Evolutionary conservation across 768 basidiomycete genomes (phyloP).

Genomic region (Russula virescens): DNA sequence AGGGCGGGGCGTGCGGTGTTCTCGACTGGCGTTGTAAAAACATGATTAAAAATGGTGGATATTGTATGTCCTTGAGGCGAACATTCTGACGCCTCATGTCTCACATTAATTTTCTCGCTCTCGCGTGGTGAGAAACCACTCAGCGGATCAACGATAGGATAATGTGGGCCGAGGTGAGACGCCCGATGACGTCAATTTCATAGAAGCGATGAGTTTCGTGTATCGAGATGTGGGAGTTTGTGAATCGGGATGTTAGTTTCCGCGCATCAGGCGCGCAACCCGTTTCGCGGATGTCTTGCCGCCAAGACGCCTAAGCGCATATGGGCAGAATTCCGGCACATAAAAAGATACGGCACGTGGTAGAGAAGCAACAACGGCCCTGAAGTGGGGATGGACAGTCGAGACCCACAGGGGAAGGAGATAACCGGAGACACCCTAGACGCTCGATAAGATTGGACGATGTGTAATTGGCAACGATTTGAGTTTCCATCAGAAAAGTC

Average conservation of each 20-base stretch:
- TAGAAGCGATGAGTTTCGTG: not conserved
- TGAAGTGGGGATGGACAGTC: not conserved
- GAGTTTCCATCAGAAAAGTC: conserved; percentile 18
- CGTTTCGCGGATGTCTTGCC: not conserved
- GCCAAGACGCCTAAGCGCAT: not conserved
- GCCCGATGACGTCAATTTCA: conserved; percentile 13
- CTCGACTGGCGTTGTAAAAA: conserved; percentile 3
- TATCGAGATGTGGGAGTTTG: conserved; percentile 12
- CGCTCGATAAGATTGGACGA: conserved; percentile 18
- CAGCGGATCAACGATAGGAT: not conserved
- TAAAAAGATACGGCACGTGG: conserved; percentile 4
- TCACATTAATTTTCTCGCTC: not conserved
- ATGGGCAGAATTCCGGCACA: too few relatives aligned
- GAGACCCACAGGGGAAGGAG: conserved; percentile 7
- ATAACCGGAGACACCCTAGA: conserved; percentile 4
- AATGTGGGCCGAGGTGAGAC: not conserved
- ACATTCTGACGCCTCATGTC: conserved; percentile 4
- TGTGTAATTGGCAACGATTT: conserved; percentile 17
- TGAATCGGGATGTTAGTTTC: conserved; percentile 22
- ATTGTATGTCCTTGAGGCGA: conserved; percentile 1
- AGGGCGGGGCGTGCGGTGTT: conserved; percentile 8
- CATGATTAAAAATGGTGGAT: not conserved
- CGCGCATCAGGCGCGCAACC: conserved; percentile 14
- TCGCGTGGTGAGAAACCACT: not conserved
- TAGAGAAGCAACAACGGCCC: conserved; percentile 6